A percentile compares a stretch with the other conserved stretches of the same genome.
These are phyloP conservation scores for Triticum dicoccoides DNA, from an alignment of 176 grass and related monocot genomes.

Conservation along the genomic window DNA sequence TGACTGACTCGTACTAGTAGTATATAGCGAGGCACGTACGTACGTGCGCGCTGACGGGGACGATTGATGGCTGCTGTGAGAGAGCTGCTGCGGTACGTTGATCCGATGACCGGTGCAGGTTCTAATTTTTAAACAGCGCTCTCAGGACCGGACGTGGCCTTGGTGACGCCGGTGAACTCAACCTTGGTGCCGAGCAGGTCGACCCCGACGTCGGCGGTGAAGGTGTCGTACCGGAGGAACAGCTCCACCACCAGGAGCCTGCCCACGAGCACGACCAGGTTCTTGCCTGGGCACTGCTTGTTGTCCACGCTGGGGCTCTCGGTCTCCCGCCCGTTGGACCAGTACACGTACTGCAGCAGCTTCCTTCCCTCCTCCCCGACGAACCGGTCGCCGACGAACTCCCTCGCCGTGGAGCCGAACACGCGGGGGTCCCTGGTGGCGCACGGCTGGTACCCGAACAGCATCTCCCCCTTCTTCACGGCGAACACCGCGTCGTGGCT, in stretches of 20 bases:
- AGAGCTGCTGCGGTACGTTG: neutral
- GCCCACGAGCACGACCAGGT: constrained; percentile 62
- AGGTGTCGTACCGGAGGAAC: constrained; percentile 78
- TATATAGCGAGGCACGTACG: neutral
- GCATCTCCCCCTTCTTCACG: constrained; percentile 68
- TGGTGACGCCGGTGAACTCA: constrained; percentile 45
- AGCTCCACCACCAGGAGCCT: constrained; percentile 64
- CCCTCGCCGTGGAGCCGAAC: constrained; percentile 41
- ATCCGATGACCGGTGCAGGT: neutral
- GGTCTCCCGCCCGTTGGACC: constrained; percentile 69
- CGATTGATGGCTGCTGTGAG: too few relatives aligned
- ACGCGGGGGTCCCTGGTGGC: constrained; percentile 55
- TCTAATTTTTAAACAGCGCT: neutral
- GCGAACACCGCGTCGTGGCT: constrained; percentile 54
- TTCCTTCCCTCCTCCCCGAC: constrained; percentile 55
- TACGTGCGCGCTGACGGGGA: neutral
- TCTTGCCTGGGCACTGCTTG: constrained; percentile 79
- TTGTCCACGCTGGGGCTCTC: constrained; percentile 44
- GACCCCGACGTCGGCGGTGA: constrained; percentile 32
- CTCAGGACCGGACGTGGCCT: constrained; percentile 27
- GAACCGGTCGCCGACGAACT: constrained; percentile 71
- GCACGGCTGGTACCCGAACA: constrained; percentile 70
- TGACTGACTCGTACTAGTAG: neutral
- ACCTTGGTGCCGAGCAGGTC: constrained; percentile 45
- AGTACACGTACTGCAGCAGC: constrained; percentile 70